phyloP scores from a whole-genome alignment of 116 monocot species.

The Phalaenopsis hybrid region DNA sequence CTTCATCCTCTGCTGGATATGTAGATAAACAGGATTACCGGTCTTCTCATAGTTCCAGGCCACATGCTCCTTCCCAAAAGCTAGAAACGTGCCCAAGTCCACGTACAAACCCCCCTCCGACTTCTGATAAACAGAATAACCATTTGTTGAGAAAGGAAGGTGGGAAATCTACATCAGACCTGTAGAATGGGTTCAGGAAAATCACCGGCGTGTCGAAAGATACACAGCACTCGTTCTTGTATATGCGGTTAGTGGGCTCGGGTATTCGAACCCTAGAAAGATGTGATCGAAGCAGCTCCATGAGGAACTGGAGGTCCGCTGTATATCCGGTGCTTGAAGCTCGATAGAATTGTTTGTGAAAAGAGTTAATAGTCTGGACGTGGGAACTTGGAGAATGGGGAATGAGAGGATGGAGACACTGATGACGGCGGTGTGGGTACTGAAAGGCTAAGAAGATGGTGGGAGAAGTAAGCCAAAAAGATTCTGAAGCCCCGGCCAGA shows the following conservation, averaged over 20 bases:
- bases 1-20: slow-evolving; percentile 65
- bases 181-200: neutral
- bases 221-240: slow-evolving; percentile 96
- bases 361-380: no score
- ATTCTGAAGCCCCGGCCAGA: neutral
- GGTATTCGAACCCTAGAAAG: slow-evolving; percentile 86
- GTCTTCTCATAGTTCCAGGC: slow-evolving; percentile 88
- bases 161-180: neutral
- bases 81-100: slow-evolving; percentile 78
- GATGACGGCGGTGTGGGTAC: neutral
- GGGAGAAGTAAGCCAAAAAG: neutral
- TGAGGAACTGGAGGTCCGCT: slow-evolving; percentile 8
- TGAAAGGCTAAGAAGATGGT: neutral
- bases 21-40: slow-evolving; percentile 76
- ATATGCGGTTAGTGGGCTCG: slow-evolving; percentile 80
- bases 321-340: neutral
- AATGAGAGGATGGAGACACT: neutral
- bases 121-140: slow-evolving; percentile 30
- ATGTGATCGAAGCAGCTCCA: slow-evolving; percentile 83
- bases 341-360: neutral
- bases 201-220: slow-evolving; percentile 85
- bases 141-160: neutral
- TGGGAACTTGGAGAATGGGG: neutral
- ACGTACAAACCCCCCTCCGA: slow-evolving; percentile 79
- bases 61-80: slow-evolving; percentile 83